phyloP scores from a whole-genome alignment of 305 asterid species.

The Withania somnifera region DNA sequence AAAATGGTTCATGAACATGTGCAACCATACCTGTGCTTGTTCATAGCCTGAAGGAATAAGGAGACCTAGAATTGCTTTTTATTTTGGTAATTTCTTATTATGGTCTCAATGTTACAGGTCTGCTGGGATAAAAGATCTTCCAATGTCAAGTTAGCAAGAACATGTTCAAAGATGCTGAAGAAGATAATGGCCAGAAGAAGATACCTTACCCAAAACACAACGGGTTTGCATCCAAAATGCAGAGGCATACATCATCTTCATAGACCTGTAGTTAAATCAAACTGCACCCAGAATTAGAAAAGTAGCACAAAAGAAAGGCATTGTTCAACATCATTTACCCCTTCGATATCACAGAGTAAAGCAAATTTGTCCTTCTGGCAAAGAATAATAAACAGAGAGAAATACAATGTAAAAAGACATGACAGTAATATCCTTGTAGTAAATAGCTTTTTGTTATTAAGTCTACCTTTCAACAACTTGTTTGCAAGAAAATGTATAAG shows the following conservation, averaged over 20 bases:
- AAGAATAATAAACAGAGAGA: background rate
- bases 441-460: background rate
- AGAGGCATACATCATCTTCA: slow-evolving; percentile 76
- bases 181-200: slow-evolving; percentile 15
- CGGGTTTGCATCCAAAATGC: slow-evolving; percentile 87
- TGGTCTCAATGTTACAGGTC: background rate
- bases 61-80: background rate
- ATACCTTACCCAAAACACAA: slow-evolving; percentile 95
- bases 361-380: background rate
- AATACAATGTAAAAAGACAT: background rate
- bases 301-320: background rate
- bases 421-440: background rate
- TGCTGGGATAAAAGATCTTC: background rate
- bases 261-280: slow-evolving; percentile 50
- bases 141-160: background rate
- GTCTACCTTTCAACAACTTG: background rate
- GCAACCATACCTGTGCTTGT: background rate
- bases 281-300: slow-evolving; percentile 12
- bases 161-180: background rate
- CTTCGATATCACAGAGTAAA: background rate
- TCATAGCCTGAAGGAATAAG: background rate
- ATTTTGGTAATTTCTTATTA: background rate
- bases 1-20: background rate
- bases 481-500: background rate
- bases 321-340: background rate